Evolutionary conservation across 1,139 yeast genomes (phyloP).

Genomic region (Geotrichum fermentans): DNA sequence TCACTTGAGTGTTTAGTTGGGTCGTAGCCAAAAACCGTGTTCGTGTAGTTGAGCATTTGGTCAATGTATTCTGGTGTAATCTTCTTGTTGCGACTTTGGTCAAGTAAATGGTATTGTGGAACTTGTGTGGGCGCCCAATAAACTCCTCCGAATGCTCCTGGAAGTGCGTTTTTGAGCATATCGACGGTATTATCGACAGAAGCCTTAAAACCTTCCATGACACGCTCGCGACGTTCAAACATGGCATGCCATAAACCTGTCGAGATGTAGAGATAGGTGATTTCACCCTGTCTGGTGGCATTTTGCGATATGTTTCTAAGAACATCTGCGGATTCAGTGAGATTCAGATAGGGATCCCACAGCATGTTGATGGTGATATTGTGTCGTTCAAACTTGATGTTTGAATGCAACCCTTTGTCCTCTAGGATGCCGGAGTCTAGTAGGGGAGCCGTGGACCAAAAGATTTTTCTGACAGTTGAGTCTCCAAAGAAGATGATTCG

Average conservation of each 20-base stretch:
- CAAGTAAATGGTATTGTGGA: constrained; percentile 14
- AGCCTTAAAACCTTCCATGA: constrained; percentile 10
- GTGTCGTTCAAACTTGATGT: constrained; percentile 7
- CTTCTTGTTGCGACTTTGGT: constrained; percentile 3
- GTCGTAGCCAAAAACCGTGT: constrained; percentile 11
- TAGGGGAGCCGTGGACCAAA: constrained; percentile 11
- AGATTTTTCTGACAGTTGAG: constrained; percentile 19
- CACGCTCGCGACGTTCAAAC: constrained; percentile 16
- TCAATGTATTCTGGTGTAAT: constrained; percentile 8
- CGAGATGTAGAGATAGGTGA: constrained; percentile 13
- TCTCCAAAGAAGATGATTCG: constrained; percentile 17
- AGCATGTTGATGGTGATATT: constrained; percentile 12
- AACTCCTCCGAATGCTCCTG: constrained; percentile 15
- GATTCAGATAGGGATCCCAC: constrained; percentile 18
- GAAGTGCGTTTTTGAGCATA: constrained; percentile 5
- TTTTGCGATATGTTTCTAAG: constrained; percentile 2
- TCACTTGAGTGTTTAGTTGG: not conserved
- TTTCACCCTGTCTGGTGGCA: not conserved
- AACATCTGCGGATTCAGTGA: not conserved
- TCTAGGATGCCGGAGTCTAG: constrained; percentile 9
- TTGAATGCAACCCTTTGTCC: constrained; percentile 10
- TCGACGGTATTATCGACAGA: constrained; percentile 10
- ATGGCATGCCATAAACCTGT: constrained; percentile 22
- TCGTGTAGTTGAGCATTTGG: constrained; percentile 14
- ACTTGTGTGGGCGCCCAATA: constrained; percentile 19